These are phyloP conservation scores for Calycina marina DNA, from an alignment of 2,329 filamentous ascomycete species.

Conservation along the genomic window DNA sequence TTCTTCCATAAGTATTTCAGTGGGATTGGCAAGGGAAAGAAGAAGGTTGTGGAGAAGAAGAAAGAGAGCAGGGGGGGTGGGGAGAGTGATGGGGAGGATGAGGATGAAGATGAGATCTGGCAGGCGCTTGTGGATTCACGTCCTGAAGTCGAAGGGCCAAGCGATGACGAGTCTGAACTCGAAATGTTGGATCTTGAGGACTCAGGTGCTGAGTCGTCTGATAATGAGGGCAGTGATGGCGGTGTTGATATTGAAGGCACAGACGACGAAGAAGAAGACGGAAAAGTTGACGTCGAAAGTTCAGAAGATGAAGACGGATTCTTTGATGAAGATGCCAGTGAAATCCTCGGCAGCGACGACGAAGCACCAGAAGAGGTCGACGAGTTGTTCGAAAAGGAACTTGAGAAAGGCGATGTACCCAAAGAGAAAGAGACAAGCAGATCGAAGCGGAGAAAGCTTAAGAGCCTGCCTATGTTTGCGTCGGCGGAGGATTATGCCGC, in stretches of 20 bases:
- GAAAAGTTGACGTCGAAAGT: constrained; percentile 27
- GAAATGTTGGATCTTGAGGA: constrained; percentile 40
- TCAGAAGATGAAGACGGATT: constrained; percentile 15
- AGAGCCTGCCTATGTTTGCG: constrained; percentile 82
- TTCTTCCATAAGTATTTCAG: constrained; percentile 99
- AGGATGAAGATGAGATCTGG: constrained; percentile 68
- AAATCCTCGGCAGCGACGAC: constrained; percentile 29
- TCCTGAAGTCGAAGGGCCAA: constrained; percentile 57
- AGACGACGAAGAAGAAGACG: constrained; percentile 24
- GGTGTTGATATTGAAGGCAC: constrained; percentile 32
- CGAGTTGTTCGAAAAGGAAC: constrained; percentile 23
- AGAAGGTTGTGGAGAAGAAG: constrained; percentile 39
- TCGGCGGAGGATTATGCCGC: constrained; percentile 88
- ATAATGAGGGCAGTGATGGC: constrained; percentile 30
- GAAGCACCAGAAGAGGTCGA: constrained; percentile 38
- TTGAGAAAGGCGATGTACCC: constrained; percentile 25
- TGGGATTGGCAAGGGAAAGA: constrained; percentile 48
- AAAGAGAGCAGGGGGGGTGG: constrained; percentile 22
- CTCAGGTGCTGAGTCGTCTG: constrained; percentile 24
- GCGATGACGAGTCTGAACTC: constrained; percentile 35
- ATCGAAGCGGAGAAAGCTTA: constrained; percentile 70
- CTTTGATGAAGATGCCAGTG: constrained; percentile 17
- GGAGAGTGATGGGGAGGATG: constrained; percentile 1
- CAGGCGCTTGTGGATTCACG: constrained; percentile 71
- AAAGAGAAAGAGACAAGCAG: constrained; percentile 27